A percentile compares a stretch with the other conserved stretches of the same genome.
Conservation (phyloP, 2,329 filamentous ascomycete genomes). For the Monosporascus sp. region DNA sequence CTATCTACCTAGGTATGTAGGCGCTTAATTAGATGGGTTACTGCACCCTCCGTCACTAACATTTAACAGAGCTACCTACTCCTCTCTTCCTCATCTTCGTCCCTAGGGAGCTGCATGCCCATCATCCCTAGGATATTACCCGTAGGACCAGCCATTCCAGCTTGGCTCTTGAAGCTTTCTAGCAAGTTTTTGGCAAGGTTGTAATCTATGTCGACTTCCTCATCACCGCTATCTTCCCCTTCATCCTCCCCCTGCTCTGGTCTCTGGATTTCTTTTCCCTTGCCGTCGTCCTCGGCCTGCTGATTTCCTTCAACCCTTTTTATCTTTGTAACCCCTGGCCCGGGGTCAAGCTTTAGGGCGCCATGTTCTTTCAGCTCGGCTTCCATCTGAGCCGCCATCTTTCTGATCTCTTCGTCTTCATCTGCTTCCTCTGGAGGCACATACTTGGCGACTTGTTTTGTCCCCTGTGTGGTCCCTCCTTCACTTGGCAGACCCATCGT, state of each 20-base stretch:
- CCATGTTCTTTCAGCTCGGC: slow-evolving; percentile 65
- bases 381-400: slow-evolving; percentile 65
- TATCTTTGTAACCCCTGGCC: slow-evolving; percentile 19
- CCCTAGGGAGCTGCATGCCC: slow-evolving; percentile 74
- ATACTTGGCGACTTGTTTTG: slow-evolving; percentile 5
- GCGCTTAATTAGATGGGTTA: too few species aligned
- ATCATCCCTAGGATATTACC: slow-evolving; percentile 84
- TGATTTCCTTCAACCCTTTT: slow-evolving; percentile 25
- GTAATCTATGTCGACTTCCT: slow-evolving; percentile 72
- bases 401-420: slow-evolving; percentile 54
- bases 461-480: slow-evolving; percentile 1
- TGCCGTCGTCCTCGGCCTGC: slow-evolving; percentile 12
- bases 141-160: slow-evolving; percentile 76
- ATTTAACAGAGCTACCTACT: background rate
- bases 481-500: slow-evolving; percentile 66
- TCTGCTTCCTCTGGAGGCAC: slow-evolving; percentile 20
- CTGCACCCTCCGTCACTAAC: background rate
- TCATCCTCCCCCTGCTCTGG: slow-evolving; percentile 33
- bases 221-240: slow-evolving; percentile 45
- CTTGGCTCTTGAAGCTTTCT: slow-evolving; percentile 89
- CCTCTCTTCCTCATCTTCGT: slow-evolving; percentile 56
- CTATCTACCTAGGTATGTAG: too few species aligned
- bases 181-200: slow-evolving; percentile 86
- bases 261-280: slow-evolving; percentile 8
- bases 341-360: slow-evolving; percentile 51